Evolutionary conservation across 768 basidiomycete genomes (phyloP).

Genomic region (Paxillus involutus): DNA sequence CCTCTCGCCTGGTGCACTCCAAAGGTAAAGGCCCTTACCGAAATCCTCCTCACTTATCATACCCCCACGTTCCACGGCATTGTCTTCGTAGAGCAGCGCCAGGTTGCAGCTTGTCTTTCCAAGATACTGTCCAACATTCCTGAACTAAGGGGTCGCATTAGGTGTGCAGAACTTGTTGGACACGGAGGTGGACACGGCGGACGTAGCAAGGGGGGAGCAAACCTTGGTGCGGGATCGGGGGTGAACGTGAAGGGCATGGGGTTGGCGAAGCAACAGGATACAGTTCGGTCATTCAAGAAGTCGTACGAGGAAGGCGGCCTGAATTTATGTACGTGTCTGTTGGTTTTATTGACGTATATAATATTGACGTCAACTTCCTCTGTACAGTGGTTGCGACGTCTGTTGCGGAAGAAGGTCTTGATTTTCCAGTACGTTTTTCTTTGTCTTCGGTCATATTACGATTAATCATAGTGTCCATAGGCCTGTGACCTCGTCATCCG

Average conservation of each 20-base stretch:
- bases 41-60: constrained; percentile 56
- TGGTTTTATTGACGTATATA: not conserved
- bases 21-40: constrained; percentile 64
- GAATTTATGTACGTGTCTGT: constrained; percentile 59
- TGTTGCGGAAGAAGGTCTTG: constrained; percentile 90
- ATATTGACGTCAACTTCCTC: not conserved
- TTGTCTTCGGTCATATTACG: not conserved
- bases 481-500: constrained; percentile 86
- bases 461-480: constrained; percentile 36
- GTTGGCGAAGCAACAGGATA: constrained; percentile 53
- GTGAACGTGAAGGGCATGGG: constrained; percentile 52
- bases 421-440: constrained; percentile 65
- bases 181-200: constrained; percentile 47
- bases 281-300: constrained; percentile 63
- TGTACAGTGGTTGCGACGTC: constrained; percentile 73
- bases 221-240: constrained; percentile 19
- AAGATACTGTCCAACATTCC: constrained; percentile 62
- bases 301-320: constrained; percentile 63
- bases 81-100: constrained; percentile 85
- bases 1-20: constrained; percentile 69
- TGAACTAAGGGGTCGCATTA: constrained; percentile 54
- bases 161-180: constrained; percentile 68
- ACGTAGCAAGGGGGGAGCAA: constrained; percentile 18
- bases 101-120: constrained; percentile 70
- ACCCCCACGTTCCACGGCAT: constrained; percentile 71